Percentiles rank a stretch among this genome's conserved stretches.
Conservation (phyloP, 805 yeast species). For the Candida ortonii region DNA sequence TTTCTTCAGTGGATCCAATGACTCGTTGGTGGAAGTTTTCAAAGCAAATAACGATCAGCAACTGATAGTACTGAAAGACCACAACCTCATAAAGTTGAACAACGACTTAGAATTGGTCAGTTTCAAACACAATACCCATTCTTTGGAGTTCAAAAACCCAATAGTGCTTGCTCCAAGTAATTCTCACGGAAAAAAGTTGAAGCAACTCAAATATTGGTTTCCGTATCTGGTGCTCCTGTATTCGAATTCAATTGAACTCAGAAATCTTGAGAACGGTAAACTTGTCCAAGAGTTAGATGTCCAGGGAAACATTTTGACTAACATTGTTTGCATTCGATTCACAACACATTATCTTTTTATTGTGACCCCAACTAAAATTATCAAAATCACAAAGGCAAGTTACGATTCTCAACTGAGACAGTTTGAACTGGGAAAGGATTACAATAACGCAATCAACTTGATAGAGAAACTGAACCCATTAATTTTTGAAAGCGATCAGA, state of each 20-base stretch:
- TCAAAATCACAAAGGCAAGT: conserved; percentile 26
- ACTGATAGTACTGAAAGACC: conserved; percentile 27
- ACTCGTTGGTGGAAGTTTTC: conserved; percentile 19
- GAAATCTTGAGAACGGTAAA: conserved; percentile 36
- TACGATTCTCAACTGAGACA: conserved; percentile 34
- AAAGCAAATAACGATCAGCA: conserved; percentile 25
- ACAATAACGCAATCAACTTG: conserved; percentile 45
- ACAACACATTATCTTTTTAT: conserved; percentile 29
- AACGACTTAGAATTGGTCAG: conserved; percentile 23
- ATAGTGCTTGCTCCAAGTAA: conserved; percentile 11
- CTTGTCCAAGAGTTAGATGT: conserved; percentile 32
- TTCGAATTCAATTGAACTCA: conserved; percentile 34
- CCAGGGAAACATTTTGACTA: conserved; percentile 3
- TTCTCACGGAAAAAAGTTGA: conserved; percentile 25
- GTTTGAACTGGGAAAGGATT: conserved; percentile 29
- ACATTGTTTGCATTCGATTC: conserved; percentile 20
- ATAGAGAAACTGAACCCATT: conserved; percentile 33
- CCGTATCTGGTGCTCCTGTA: conserved; percentile 39
- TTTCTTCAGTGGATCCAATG: conserved; percentile 21
- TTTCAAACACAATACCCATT: conserved; percentile 15
- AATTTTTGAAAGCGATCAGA: conserved; percentile 14
- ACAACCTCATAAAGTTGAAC: conserved; percentile 23
- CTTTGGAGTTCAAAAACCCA: conserved; percentile 23
- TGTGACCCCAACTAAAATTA: conserved; percentile 28
- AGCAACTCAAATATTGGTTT: conserved; percentile 32